Evolutionary conservation across 1,139 yeast genomes (phyloP).

Genomic region (Pichia sp.): DNA sequence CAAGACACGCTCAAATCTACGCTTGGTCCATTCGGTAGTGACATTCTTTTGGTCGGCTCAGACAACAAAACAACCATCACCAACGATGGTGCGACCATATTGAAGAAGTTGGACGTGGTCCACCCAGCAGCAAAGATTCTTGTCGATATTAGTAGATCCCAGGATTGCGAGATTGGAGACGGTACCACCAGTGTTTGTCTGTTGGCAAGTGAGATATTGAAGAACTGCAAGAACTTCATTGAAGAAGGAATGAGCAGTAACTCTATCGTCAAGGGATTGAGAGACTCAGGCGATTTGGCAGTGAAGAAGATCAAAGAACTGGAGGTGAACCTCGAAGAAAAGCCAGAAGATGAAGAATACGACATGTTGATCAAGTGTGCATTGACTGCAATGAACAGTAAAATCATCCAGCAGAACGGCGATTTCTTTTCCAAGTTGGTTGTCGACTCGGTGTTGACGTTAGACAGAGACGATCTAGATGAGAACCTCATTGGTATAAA

Average conservation of each 20-base stretch:
- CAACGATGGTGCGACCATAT: constrained; percentile 96
- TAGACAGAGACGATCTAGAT: constrained; percentile 81
- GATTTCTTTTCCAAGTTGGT: constrained; percentile 92
- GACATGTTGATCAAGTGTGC: constrained; percentile 86
- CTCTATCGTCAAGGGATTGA: constrained; percentile 80
- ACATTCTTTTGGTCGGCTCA: constrained; percentile 78
- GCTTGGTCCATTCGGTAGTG: constrained; percentile 95
- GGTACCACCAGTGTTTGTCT: constrained; percentile 97
- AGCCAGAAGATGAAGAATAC: constrained; percentile 34
- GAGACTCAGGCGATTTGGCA: constrained; percentile 77
- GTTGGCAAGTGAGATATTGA: constrained; percentile 89
- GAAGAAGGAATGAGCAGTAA: constrained; percentile 96
- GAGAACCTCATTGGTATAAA: constrained; percentile 91
- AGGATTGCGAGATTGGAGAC: constrained; percentile 98
- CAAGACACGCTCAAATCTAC: constrained; percentile 95
- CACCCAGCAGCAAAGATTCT: constrained; percentile 97
- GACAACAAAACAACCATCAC: constrained; percentile 90
- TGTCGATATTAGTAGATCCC: constrained; percentile 93
- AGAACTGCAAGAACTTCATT: constrained; percentile 82
- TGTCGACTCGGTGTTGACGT: constrained; percentile 86
- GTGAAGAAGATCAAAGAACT: constrained; percentile 67
- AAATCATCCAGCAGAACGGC: constrained; percentile 81
- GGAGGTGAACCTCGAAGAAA: constrained; percentile 61
- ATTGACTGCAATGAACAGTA: constrained; percentile 94
- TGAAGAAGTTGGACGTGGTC: constrained; percentile 87